Percentiles rank a stretch among this genome's conserved stretches.
These are phyloP conservation scores for Colletotrichum salicis DNA, from an alignment of 2,329 filamentous ascomycete species.

Conservation along the genomic window DNA sequence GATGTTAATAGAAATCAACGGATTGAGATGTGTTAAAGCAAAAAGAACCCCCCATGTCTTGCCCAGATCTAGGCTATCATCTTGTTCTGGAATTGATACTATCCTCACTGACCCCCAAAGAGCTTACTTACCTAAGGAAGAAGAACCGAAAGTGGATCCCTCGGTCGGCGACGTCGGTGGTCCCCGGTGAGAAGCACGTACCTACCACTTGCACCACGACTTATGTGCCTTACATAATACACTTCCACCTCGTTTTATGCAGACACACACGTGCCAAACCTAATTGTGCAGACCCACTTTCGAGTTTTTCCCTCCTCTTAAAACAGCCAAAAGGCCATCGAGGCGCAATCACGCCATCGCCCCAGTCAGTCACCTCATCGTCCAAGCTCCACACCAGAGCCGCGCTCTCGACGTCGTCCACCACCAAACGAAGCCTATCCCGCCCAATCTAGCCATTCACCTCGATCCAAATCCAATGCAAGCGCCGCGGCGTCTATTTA, in stretches of 20 bases:
- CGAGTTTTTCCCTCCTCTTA: constrained; percentile 22
- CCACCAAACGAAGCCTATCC: constrained; percentile 31
- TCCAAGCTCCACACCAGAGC: constrained; percentile 36
- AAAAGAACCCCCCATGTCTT: neutral
- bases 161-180: neutral
- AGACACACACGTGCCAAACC: neutral
- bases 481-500: constrained; percentile 34
- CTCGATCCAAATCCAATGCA: constrained; percentile 23
- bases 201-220: neutral
- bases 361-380: constrained; percentile 33
- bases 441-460: constrained; percentile 20
- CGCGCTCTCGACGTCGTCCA: constrained; percentile 33
- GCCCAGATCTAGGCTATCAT: neutral
- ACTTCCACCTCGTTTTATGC: neutral
- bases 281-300: constrained; percentile 1
- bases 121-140: neutral
- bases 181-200: neutral
- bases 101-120: neutral
- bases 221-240: neutral
- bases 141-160: neutral
- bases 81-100: neutral
- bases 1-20: neutral
- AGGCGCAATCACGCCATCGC: constrained; percentile 35
- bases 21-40: neutral
- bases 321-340: neutral